Evolutionary conservation across 2,329 filamentous ascomycete species (phyloP).

Genomic region (Paraphoma chrysanthemicola): DNA sequence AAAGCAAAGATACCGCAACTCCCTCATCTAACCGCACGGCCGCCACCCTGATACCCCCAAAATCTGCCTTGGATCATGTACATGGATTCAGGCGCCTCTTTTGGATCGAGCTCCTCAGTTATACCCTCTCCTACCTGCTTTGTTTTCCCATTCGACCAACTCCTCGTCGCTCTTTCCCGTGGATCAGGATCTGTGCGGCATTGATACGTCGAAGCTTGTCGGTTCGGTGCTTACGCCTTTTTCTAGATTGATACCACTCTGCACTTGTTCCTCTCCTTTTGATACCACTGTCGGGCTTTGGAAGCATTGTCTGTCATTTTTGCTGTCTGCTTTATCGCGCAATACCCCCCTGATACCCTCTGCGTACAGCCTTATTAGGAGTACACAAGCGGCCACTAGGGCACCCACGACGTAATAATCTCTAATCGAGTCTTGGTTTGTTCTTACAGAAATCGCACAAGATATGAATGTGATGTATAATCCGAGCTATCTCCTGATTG

Average conservation of each 20-base stretch:
- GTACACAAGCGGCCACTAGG: slow-evolving; percentile 51
- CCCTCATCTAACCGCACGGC: slow-evolving; percentile 49
- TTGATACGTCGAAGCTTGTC: slow-evolving; percentile 42
- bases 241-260: slow-evolving; percentile 55
- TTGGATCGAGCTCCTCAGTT: slow-evolving; percentile 41
- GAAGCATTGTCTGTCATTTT: slow-evolving; percentile 38
- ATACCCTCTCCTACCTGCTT: slow-evolving; percentile 38
- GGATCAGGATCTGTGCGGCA: slow-evolving; percentile 44
- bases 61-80: slow-evolving; percentile 30
- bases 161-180: slow-evolving; percentile 34
- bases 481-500: too few species aligned
- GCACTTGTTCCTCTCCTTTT: slow-evolving; percentile 47
- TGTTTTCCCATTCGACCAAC: slow-evolving; percentile 36
- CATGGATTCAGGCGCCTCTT: slow-evolving; percentile 31
- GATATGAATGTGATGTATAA: neutral
- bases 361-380: slow-evolving; percentile 50
- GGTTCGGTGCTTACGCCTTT: slow-evolving; percentile 44
- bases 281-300: slow-evolving; percentile 45
- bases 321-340: slow-evolving; percentile 40
- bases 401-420: slow-evolving; percentile 49
- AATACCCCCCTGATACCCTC: slow-evolving; percentile 52
- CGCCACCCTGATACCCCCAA: slow-evolving; percentile 43
- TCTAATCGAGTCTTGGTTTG: slow-evolving; percentile 45
- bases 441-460: neutral
- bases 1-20: slow-evolving; percentile 49